Evolutionary conservation across 805 yeast genomes (phyloP).

Genomic region (Komagataella pseudopastoris): DNA sequence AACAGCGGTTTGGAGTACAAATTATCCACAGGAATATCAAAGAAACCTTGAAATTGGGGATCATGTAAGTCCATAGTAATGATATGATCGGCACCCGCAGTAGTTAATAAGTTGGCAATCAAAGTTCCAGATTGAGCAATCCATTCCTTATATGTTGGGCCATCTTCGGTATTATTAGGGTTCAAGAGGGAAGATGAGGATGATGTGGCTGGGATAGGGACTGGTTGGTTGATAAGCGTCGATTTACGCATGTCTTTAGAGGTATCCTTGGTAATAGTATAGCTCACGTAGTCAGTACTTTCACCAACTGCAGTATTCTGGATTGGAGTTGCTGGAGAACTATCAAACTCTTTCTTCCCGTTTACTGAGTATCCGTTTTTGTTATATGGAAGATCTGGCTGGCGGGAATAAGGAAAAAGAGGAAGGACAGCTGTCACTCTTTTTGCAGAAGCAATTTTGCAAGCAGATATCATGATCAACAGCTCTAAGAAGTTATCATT

Average conservation of each 20-base stretch:
- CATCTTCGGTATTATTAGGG: conserved; percentile 10
- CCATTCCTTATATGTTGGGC: conserved; percentile 83
- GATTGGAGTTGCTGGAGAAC: conserved; percentile 33
- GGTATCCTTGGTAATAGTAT: neutral
- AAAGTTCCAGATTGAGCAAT: conserved; percentile 90
- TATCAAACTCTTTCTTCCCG: conserved; percentile 15
- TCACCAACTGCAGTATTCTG: neutral
- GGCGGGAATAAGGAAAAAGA: conserved; percentile 89
- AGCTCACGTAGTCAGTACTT: neutral
- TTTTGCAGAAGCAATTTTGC: conserved; percentile 82
- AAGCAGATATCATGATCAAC: conserved; percentile 76
- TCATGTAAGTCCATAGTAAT: conserved; percentile 98
- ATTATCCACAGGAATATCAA: conserved; percentile 93
- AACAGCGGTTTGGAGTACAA: conserved; percentile 78
- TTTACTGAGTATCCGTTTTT: conserved; percentile 36
- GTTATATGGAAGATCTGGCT: conserved; percentile 84
- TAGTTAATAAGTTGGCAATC: conserved; percentile 72
- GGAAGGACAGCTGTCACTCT: conserved; percentile 89
- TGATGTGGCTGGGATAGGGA: neutral
- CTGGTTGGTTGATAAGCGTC: neutral
- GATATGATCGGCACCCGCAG: conserved; percentile 93
- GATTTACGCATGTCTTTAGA: neutral
- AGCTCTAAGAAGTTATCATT: conserved; percentile 80
- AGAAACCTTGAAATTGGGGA: conserved; percentile 96
- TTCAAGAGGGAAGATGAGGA: neutral